Conservation (phyloP, 2,329 filamentous ascomycete genomes). For the Penicillium sp. region DNA sequence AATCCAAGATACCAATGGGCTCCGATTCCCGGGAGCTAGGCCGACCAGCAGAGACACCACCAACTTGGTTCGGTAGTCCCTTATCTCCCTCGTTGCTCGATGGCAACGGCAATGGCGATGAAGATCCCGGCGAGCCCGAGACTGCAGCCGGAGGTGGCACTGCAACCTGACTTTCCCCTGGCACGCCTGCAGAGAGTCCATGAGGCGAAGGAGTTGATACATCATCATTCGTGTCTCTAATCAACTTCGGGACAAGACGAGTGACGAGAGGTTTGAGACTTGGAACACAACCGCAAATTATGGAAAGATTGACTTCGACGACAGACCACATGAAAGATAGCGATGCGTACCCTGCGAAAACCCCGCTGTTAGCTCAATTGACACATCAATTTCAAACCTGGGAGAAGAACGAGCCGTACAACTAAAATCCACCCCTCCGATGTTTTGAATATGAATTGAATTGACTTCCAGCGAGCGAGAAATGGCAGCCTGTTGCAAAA, state of each 20-base stretch:
- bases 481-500: constrained; percentile 64
- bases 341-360: constrained; percentile 61
- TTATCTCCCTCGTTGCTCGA: constrained; percentile 14
- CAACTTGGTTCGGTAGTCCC: constrained; percentile 13
- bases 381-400: background rate
- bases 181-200: constrained; percentile 1
- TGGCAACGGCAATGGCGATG: constrained; percentile 7
- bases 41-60: constrained; percentile 5
- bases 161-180: constrained; percentile 7
- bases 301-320: constrained; percentile 81
- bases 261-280: constrained; percentile 78
- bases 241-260: constrained; percentile 49
- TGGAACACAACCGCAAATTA: constrained; percentile 86
- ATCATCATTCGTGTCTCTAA: constrained; percentile 42
- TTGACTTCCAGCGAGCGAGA: constrained; percentile 26
- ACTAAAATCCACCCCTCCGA: constrained; percentile 44
- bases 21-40: constrained; percentile 5
- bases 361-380: constrained; percentile 37
- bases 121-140: background rate
- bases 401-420: constrained; percentile 29
- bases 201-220: constrained; percentile 12
- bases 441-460: constrained; percentile 30
- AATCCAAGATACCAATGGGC: constrained; percentile 42
- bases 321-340: constrained; percentile 88
- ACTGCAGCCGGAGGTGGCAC: constrained; percentile 9